phyloP scores from a whole-genome alignment of 2,329 filamentous ascomycete genomes.

The Penicillium freii region DNA sequence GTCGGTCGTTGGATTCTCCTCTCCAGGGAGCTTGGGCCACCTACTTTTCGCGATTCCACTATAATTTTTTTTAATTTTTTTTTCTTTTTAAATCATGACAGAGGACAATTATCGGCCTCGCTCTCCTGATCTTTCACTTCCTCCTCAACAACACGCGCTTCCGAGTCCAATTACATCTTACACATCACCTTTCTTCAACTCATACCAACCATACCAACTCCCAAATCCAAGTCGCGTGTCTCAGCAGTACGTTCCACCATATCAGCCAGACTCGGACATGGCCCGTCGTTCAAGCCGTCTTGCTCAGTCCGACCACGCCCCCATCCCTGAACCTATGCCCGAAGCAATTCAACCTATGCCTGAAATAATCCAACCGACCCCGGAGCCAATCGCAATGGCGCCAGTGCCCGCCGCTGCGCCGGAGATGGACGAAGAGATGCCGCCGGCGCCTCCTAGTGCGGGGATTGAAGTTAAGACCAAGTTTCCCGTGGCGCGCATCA shows the following conservation, averaged over 20 bases:
- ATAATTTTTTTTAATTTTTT: slow-evolving; percentile 5
- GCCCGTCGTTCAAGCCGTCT: slow-evolving; percentile 43
- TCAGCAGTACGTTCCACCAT: slow-evolving; percentile 40
- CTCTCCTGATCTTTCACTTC: slow-evolving; percentile 53
- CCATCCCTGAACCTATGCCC: slow-evolving; percentile 22
- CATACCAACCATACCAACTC: slow-evolving; percentile 1
- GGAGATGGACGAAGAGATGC: background rate
- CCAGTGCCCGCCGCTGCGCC: slow-evolving; percentile 18
- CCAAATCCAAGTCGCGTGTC: slow-evolving; percentile 21
- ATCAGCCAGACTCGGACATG: slow-evolving; percentile 38
- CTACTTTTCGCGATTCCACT: slow-evolving; percentile 10
- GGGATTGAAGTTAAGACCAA: slow-evolving; percentile 82
- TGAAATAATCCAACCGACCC: background rate
- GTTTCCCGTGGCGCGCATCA: slow-evolving; percentile 95
- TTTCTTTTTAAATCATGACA: slow-evolving; percentile 38
- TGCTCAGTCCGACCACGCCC: slow-evolving; percentile 32
- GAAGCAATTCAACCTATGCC: slow-evolving; percentile 1
- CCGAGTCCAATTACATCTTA: background rate
- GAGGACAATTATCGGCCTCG: slow-evolving; percentile 49
- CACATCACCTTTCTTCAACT: slow-evolving; percentile 25
- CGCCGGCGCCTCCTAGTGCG: slow-evolving; percentile 40
- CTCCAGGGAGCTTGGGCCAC: slow-evolving; percentile 20
- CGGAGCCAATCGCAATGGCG: slow-evolving; percentile 23
- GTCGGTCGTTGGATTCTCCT: slow-evolving; percentile 10
- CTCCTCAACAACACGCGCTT: slow-evolving; percentile 28